These are phyloP conservation scores for Porogramme epimiltina DNA, from an alignment of 1,284 basidiomycete species.

Conservation along the genomic window DNA sequence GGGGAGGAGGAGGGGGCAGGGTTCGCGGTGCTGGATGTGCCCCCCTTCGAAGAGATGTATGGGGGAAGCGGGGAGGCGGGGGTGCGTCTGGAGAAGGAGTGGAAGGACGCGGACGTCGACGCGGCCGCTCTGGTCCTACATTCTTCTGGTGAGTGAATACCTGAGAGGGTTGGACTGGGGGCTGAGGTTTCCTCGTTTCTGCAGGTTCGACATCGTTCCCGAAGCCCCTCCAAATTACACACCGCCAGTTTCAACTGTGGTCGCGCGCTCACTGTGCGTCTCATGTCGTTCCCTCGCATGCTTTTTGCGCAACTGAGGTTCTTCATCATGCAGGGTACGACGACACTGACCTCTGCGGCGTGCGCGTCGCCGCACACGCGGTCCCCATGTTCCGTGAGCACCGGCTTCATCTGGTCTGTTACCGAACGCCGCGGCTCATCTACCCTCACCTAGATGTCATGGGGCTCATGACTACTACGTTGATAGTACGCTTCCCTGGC, in stretches of 20 bases:
- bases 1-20: slow-evolving; percentile 1
- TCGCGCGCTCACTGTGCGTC: background rate
- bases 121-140: slow-evolving; percentile 14
- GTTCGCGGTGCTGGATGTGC: slow-evolving; percentile 20
- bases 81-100: background rate
- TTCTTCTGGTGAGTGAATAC: slow-evolving; percentile 12
- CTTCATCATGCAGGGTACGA: slow-evolving; percentile 14
- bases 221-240: slow-evolving; percentile 21
- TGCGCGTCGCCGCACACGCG: slow-evolving; percentile 21
- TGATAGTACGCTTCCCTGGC: slow-evolving; percentile 7
- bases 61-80: slow-evolving; percentile 15
- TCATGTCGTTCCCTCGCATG: too few species aligned
- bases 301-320: background rate
- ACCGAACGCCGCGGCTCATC: too few species aligned
- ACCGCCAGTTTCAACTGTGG: slow-evolving; percentile 13
- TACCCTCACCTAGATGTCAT: slow-evolving; percentile 12
- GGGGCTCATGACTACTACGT: slow-evolving; percentile 13
- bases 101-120: too few species aligned
- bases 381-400: slow-evolving; percentile 29
- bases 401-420: background rate
- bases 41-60: slow-evolving; percentile 25
- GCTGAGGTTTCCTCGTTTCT: too few species aligned
- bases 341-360: slow-evolving; percentile 24
- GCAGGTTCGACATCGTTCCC: slow-evolving; percentile 23
- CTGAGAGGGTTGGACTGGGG: too few species aligned